phyloP scores from a whole-genome alignment of 129 eudicot genomes.

The Centrapalus pauciflorus region DNA sequence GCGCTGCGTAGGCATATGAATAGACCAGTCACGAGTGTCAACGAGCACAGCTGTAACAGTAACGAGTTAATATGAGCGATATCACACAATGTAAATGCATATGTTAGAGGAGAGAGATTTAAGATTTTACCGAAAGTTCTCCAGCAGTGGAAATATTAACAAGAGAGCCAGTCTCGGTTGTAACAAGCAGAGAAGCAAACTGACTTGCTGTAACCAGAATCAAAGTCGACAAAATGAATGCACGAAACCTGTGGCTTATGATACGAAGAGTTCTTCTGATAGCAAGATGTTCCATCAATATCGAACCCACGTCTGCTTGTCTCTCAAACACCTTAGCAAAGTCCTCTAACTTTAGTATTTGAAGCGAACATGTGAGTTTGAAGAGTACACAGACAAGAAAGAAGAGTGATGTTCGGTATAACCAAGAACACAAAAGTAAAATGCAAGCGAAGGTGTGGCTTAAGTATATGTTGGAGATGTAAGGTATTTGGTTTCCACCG shows the following conservation, averaged over 20 bases:
- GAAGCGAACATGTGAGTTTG: conserved; percentile 68
- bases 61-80: neutral
- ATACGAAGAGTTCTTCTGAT: conserved; percentile 71
- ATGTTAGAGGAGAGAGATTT: neutral
- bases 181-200: conserved; percentile 68
- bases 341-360: conserved; percentile 71
- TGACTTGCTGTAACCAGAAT: conserved; percentile 78
- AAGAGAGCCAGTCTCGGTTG: conserved; percentile 47
- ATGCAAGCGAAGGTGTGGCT: conserved; percentile 60
- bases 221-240: conserved; percentile 57
- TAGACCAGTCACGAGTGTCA: conserved; percentile 71
- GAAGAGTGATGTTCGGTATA: conserved; percentile 75
- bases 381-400: conserved; percentile 74
- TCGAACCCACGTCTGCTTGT: conserved; percentile 63
- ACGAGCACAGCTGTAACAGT: conserved; percentile 61
- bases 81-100: neutral
- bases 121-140: conserved; percentile 75
- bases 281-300: conserved; percentile 65
- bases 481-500: conserved; percentile 66
- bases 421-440: conserved; percentile 63
- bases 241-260: conserved; percentile 85
- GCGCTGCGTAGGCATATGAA: conserved; percentile 78
- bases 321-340: conserved; percentile 66
- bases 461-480: conserved; percentile 42
- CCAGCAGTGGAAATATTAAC: conserved; percentile 70